Evolutionary conservation across 768 basidiomycete genomes (phyloP).

Genomic region (Xerocomus potaroensis): DNA sequence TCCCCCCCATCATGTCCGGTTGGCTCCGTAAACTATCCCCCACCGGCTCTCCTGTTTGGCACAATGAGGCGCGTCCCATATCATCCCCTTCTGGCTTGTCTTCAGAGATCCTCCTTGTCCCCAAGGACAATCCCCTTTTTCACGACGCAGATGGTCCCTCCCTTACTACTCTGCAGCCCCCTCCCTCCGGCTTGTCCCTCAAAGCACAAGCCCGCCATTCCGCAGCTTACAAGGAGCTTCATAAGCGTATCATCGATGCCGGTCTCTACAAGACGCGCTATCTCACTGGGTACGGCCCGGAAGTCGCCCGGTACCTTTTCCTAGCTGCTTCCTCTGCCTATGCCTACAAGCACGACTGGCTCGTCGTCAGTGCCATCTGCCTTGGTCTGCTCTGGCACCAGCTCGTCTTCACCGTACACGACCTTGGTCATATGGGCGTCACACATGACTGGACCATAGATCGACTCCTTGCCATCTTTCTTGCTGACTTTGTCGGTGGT

Average conservation of each 20-base stretch:
- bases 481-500: conserved; percentile 88
- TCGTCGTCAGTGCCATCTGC: conserved; percentile 68
- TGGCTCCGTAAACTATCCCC: conserved; percentile 61
- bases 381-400: conserved; percentile 96
- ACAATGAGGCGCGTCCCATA: conserved; percentile 53
- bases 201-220: conserved; percentile 64
- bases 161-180: conserved; percentile 44
- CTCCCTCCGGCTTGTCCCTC: conserved; percentile 51
- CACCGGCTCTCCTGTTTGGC: conserved; percentile 49
- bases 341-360: conserved; percentile 61
- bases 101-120: conserved; percentile 64
- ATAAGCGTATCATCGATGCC: conserved; percentile 65
- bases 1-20: conserved; percentile 83
- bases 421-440: conserved; percentile 92
- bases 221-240: conserved; percentile 75
- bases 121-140: conserved; percentile 31
- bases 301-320: conserved; percentile 71
- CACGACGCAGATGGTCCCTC: conserved; percentile 36
- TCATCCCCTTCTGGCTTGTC: conserved; percentile 30
- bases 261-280: conserved; percentile 86
- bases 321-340: conserved; percentile 57
- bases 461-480: conserved; percentile 68
- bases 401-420: conserved; percentile 87
- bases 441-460: conserved; percentile 84
- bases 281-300: conserved; percentile 85